Percentiles rank a stretch among this genome's conserved stretches.
Evolutionary conservation across 352 stramenopile species (phyloP).

Genomic region (Pythium biforme): DNA sequence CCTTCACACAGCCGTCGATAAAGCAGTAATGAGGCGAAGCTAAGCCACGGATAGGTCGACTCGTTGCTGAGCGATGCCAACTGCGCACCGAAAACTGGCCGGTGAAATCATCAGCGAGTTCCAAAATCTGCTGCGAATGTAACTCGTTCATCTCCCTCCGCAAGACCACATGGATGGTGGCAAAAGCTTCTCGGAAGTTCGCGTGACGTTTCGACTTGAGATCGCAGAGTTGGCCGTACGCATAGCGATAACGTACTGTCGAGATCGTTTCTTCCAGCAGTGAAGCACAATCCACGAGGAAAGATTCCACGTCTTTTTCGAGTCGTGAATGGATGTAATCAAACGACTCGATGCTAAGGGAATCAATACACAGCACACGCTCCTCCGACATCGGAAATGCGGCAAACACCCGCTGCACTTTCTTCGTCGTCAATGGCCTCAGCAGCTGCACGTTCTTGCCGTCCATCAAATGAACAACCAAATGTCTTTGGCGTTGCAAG

Average conservation of each 20-base stretch:
- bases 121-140: conserved; percentile 69
- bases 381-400: conserved; percentile 49
- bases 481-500: conserved; percentile 36
- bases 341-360: conserved; percentile 49
- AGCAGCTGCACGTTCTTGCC: conserved; percentile 28
- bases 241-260: conserved; percentile 35
- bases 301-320: conserved; percentile 52
- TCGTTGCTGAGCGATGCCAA: conserved; percentile 46
- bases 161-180: conserved; percentile 40
- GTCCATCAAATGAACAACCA: conserved; percentile 35
- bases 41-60: conserved; percentile 28
- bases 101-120: conserved; percentile 65
- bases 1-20: conserved; percentile 37
- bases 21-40: conserved; percentile 54
- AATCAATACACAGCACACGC: conserved; percentile 58
- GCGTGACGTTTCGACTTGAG: conserved; percentile 35
- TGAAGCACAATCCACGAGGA: conserved; percentile 37
- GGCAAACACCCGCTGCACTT: conserved; percentile 37
- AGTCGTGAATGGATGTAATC: conserved; percentile 33
- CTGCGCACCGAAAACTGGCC: conserved; percentile 43
- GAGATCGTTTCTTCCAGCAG: conserved; percentile 40
- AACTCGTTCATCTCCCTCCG: conserved; percentile 47
- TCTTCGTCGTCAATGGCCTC: conserved; percentile 23
- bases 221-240: conserved; percentile 45
- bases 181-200: conserved; percentile 41